Base-by-base conservation (phyloP, 148 eudicot species). In the Pouteria glomerata region DNA sequence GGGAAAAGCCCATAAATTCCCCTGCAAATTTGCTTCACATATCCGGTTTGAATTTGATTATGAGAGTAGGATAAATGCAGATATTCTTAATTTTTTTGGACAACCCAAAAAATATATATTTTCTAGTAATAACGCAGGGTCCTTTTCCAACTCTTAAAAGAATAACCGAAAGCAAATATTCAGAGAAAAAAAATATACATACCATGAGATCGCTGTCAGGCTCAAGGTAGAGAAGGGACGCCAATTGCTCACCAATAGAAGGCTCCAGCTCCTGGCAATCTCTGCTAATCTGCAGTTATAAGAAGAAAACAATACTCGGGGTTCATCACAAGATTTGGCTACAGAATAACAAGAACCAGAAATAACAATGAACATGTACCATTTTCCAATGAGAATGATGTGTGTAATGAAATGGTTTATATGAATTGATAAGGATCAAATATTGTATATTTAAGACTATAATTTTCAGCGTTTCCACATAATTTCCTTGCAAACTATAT, bases 171-270 rank as follows among this genome's bases (percentile, higher is more conserved):
- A 42, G 18, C 4, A 27, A 37, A 33, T n/a, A 18, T n/a, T n/a
- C 48, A 13, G 71, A 24, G 8, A 68, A 39, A 11, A 58, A 63
- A 44, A 26, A 63, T 24, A 3, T 24, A 59, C 81, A n/a, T 89
- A 94, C 98, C 98, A 87, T 89, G 66, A 94, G 92, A 80, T 94
- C 98, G 79, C 97, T 86, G 69, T 94, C 98, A 41, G 98, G 98
- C 82, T 94, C 98, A 68, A 88, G 89, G 82, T 90, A 94, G 58
- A 94, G 97, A 84, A 94, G 76, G 61, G 98, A 90, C 47, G 95
- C 98, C 84, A 94, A 81, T 82, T 94, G 95, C 82, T 94, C 97
- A 39, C 98, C 98, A 68, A 94, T 77, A 66, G 93, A 87, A 63
- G 98, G 86, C 69, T 94, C 98, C 24, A 94, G 86, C 80, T 94